A percentile compares a stretch with the other conserved stretches of the same genome.
These are phyloP conservation scores for Pseudocercospora fijiensis DNA, from an alignment of 2,329 filamentous ascomycete genomes.

Conservation along the genomic window DNA sequence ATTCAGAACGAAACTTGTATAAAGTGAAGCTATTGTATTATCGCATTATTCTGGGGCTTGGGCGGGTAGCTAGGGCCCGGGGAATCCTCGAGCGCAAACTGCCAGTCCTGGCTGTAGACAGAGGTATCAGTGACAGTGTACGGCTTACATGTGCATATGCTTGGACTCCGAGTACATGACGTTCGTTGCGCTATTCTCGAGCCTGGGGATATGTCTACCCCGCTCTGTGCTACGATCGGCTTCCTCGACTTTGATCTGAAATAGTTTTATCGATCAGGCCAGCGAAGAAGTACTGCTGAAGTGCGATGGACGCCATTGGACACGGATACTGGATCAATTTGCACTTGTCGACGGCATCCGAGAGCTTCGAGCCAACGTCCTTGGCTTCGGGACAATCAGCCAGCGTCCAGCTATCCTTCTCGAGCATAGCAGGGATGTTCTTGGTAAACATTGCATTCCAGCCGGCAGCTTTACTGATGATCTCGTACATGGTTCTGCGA, in stretches of 20 bases:
- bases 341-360: conserved; percentile 45
- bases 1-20: too few relatives aligned
- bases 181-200: not conserved
- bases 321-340: conserved; percentile 35
- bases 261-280: conserved; percentile 27
- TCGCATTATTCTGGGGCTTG: too few relatives aligned
- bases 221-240: conserved; percentile 8
- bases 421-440: conserved; percentile 38
- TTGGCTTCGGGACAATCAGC: conserved; percentile 41
- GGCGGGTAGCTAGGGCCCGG: too few relatives aligned
- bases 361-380: conserved; percentile 42
- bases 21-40: too few relatives aligned
- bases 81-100: too few relatives aligned
- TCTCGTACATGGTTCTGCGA: conserved; percentile 47
- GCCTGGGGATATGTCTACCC: too few relatives aligned
- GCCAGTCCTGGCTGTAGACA: too few relatives aligned
- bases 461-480: conserved; percentile 51
- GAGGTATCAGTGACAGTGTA: too few relatives aligned
- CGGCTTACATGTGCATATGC: too few relatives aligned
- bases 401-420: conserved; percentile 38
- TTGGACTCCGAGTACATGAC: not conserved
- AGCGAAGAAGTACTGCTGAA: conserved; percentile 40
- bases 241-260: conserved; percentile 22
- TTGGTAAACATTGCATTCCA: conserved; percentile 48
- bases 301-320: conserved; percentile 39